Evolutionary conservation across 2,329 filamentous ascomycete species (phyloP).

Genomic region (Coniochaeta sp.): DNA sequence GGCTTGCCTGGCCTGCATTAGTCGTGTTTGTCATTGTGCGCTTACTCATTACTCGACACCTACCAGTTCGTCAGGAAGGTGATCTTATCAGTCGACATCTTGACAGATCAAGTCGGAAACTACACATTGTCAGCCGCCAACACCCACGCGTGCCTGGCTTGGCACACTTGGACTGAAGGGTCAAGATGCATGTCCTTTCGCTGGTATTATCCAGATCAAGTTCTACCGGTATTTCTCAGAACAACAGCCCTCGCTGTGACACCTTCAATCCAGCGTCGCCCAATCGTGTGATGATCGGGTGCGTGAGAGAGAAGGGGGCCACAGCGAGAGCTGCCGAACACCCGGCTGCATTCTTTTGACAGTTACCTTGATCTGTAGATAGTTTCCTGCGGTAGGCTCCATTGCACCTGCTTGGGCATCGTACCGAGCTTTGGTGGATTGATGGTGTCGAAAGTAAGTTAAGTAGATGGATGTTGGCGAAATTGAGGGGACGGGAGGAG

Average conservation of each 20-base stretch:
- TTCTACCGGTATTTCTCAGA: conserved; percentile 76
- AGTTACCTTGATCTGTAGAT: conserved; percentile 37
- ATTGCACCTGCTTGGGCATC: conserved; percentile 11
- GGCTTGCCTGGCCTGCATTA: conserved; percentile 52
- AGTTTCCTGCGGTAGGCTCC: conserved; percentile 23
- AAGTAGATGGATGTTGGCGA: too few relatives aligned
- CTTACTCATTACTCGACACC: conserved; percentile 9
- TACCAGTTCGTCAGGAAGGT: conserved; percentile 82
- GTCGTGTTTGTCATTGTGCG: not conserved
- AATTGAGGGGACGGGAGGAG: too few relatives aligned
- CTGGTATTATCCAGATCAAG: conserved; percentile 60
- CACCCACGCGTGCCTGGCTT: too few relatives aligned
- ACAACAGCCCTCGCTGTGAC: conserved; percentile 16
- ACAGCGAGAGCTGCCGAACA: conserved; percentile 30
- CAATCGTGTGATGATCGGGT: not conserved
- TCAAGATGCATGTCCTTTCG: conserved; percentile 80
- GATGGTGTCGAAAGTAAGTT: too few relatives aligned
- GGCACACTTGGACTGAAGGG: conserved; percentile 18
- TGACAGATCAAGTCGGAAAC: conserved; percentile 29
- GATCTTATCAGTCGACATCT: conserved; percentile 77
- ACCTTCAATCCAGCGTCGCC: not conserved
- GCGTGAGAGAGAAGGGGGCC: conserved; percentile 19
- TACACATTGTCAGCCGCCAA: too few relatives aligned
- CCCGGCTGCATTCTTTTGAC: conserved; percentile 37
- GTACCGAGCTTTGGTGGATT: conserved; percentile 6